phyloP scores from a whole-genome alignment of 257 asterid species.

The Solanum peruvianum region DNA sequence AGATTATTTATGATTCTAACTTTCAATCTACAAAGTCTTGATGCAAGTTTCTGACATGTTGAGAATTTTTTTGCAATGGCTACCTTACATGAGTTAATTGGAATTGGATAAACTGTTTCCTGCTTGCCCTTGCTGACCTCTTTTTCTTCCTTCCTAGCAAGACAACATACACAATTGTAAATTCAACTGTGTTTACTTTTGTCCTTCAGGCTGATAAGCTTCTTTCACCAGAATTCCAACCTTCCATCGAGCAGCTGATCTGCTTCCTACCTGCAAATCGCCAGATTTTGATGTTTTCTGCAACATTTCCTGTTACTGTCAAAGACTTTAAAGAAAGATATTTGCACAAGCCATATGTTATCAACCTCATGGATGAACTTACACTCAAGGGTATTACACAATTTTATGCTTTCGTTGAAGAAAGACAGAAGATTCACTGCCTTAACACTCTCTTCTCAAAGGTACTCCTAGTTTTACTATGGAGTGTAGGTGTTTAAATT shows the following conservation, averaged over 20 bases:
- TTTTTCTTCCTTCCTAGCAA: neutral
- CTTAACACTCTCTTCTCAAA: slow-evolving; percentile 80
- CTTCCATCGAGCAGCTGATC: slow-evolving; percentile 71
- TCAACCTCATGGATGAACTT: slow-evolving; percentile 93
- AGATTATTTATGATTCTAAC: neutral
- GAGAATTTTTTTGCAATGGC: neutral
- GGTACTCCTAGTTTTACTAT: slow-evolving; percentile 17
- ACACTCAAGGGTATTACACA: slow-evolving; percentile 90
- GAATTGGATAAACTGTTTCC: neutral
- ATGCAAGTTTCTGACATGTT: neutral
- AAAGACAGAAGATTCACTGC: slow-evolving; percentile 88
- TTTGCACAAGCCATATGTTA: slow-evolving; percentile 58
- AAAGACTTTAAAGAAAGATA: slow-evolving; percentile 77
- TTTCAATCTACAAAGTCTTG: neutral
- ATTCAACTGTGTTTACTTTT: neutral
- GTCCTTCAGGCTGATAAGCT: slow-evolving; percentile 87
- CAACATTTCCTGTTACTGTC: slow-evolving; percentile 81
- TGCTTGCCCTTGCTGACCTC: neutral
- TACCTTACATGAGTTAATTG: neutral
- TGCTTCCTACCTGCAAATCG: slow-evolving; percentile 57
- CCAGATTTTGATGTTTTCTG: slow-evolving; percentile 87
- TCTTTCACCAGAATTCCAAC: slow-evolving; percentile 85
- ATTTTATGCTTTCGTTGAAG: slow-evolving; percentile 87
- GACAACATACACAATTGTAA: neutral
- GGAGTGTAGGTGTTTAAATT: neutral